Conservation (phyloP, 2,329 filamentous ascomycete genomes). For the Colletotrichum costaricense region DNA sequence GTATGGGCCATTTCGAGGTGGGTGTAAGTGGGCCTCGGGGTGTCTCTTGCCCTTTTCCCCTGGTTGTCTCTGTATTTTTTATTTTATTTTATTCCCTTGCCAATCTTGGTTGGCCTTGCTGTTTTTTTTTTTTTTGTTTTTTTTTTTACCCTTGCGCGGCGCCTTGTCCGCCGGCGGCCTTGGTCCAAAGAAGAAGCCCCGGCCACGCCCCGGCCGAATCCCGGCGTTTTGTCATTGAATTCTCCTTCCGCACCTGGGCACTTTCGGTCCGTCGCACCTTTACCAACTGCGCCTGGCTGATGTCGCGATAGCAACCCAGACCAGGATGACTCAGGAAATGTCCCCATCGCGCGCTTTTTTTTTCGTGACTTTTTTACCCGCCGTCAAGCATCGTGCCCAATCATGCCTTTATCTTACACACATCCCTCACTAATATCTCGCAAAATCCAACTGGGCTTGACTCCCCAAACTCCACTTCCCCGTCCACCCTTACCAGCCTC, state of each 20-base stretch:
- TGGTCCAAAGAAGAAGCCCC: neutral
- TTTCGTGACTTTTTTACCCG: constrained; percentile 4
- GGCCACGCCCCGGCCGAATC: constrained; percentile 23
- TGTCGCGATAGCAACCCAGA: constrained; percentile 24
- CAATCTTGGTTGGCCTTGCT: neutral
- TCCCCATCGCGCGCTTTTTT: constrained; percentile 28
- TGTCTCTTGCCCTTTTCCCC: constrained; percentile 10
- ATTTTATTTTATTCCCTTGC: neutral
- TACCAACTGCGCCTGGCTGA: neutral
- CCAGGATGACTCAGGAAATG: constrained; percentile 15
- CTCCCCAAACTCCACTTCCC: neutral
- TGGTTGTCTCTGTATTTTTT: neutral
- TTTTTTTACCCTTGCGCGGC: neutral
- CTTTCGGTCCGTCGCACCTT: constrained; percentile 9
- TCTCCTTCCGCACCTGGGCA: neutral
- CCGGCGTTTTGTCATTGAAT: constrained; percentile 16
- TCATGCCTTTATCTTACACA: constrained; percentile 24
- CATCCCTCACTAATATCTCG: constrained; percentile 11
- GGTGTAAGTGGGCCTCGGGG: constrained; percentile 19
- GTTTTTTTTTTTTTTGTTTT: neutral
- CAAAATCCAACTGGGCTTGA: neutral
- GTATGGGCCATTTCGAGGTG: constrained; percentile 1
- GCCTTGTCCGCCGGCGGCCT: neutral
- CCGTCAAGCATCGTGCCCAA: constrained; percentile 9
- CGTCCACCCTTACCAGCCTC: neutral